Conservation (phyloP, 305 asterid species). For the Solanum hybrid region DNA sequence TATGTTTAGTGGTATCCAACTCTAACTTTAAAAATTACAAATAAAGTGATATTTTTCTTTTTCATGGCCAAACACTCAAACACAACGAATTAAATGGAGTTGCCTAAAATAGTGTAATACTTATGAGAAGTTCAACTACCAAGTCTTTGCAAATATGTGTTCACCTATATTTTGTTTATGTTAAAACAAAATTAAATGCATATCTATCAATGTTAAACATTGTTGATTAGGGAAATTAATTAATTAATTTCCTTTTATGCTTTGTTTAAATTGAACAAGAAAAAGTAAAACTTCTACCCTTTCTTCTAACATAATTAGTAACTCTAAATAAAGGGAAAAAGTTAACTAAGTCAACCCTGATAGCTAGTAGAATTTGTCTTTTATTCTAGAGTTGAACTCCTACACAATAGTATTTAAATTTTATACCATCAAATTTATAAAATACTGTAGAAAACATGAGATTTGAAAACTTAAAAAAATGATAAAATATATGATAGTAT, state of each 20-base stretch:
- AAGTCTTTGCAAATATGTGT: background rate
- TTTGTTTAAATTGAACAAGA: background rate
- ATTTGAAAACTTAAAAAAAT: too few relatives aligned
- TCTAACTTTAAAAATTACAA: background rate
- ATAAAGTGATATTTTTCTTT: background rate
- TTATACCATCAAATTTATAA: background rate
- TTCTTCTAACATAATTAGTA: background rate
- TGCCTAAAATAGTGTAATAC: background rate
- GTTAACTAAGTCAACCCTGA: background rate
- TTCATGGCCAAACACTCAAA: background rate
- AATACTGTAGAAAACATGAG: too few relatives aligned
- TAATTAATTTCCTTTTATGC: background rate
- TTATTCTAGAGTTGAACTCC: background rate
- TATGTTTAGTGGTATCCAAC: background rate
- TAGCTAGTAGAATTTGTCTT: background rate
- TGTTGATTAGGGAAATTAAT: background rate
- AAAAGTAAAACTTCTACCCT: background rate
- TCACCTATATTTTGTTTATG: background rate
- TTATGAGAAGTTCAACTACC: background rate
- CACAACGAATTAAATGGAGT: background rate
- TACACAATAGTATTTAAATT: background rate
- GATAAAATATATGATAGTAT: too few relatives aligned
- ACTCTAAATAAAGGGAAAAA: background rate
- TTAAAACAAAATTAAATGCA: background rate
- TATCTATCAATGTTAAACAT: background rate